These are phyloP conservation scores for Biscogniauxia marginata DNA, from an alignment of 2,329 filamentous ascomycete species.

Conservation along the genomic window DNA sequence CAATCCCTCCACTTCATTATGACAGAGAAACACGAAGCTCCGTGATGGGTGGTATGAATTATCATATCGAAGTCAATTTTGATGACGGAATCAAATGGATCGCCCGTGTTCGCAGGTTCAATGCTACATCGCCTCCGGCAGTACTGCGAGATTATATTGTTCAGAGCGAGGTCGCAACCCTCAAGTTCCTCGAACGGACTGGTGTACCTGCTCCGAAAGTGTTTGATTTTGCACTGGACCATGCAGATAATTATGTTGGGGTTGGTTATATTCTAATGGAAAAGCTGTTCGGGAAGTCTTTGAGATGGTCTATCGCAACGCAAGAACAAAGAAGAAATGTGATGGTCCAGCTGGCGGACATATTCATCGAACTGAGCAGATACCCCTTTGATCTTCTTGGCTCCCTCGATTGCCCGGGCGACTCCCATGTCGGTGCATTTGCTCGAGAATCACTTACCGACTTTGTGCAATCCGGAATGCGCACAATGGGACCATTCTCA, in stretches of 20 bases:
- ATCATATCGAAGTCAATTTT: conserved; percentile 42
- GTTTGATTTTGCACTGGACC: conserved; percentile 36
- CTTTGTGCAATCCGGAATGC: conserved; percentile 29
- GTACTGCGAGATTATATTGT: conserved; percentile 36
- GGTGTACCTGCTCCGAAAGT: conserved; percentile 38
- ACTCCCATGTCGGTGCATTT: conserved; percentile 34
- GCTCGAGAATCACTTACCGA: conserved; percentile 38
- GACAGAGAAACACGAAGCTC: conserved; percentile 33
- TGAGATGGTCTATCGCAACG: conserved; percentile 36
- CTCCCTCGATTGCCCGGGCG: conserved; percentile 31
- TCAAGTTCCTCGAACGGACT: conserved; percentile 38
- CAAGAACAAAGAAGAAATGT: conserved; percentile 35
- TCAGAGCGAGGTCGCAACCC: conserved; percentile 40
- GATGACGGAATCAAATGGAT: conserved; percentile 44
- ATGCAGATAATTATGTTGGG: conserved; percentile 33
- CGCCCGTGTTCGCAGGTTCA: conserved; percentile 40
- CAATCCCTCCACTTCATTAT: conserved; percentile 37
- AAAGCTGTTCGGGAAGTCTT: conserved; percentile 38
- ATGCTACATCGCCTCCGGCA: conserved; percentile 39
- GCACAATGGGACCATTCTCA: conserved; percentile 34
- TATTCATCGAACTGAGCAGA: conserved; percentile 38
- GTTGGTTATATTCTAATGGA: conserved; percentile 43
- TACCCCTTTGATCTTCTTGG: conserved; percentile 37
- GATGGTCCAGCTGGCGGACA: conserved; percentile 38
- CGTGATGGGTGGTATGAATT: conserved; percentile 46